phyloP scores from a whole-genome alignment of 805 yeast genomes.

The Zygotorulaspora chibaensis region DNA sequence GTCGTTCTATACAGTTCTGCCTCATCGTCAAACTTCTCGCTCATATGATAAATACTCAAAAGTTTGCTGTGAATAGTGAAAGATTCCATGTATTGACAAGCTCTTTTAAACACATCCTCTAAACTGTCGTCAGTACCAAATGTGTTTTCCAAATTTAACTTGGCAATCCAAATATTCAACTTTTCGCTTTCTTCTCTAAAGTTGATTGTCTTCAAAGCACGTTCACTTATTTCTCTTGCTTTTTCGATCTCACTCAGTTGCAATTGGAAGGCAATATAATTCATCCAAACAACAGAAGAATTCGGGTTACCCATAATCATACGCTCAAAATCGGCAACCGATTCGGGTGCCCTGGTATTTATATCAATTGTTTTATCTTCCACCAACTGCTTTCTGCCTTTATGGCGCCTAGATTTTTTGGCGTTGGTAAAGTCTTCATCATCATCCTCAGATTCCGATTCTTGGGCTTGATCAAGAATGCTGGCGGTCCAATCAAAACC shows the following conservation, averaged over 20 bases:
- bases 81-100: constrained; percentile 91
- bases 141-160: constrained; percentile 87
- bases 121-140: constrained; percentile 84
- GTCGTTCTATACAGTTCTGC: constrained; percentile 59
- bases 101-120: constrained; percentile 73
- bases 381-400: constrained; percentile 41
- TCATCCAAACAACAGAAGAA: constrained; percentile 94
- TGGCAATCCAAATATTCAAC: constrained; percentile 92
- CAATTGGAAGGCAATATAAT: constrained; percentile 95
- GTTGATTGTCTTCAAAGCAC: constrained; percentile 86
- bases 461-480: constrained; percentile 74
- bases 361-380: constrained; percentile 85
- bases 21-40: constrained; percentile 72
- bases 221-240: constrained; percentile 87
- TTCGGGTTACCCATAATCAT: constrained; percentile 87
- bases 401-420: constrained; percentile 44
- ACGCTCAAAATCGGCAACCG: constrained; percentile 88
- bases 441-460: constrained; percentile 52
- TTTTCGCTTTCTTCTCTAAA: constrained; percentile 92
- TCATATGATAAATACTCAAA: constrained; percentile 66
- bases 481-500: constrained; percentile 97
- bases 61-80: constrained; percentile 74
- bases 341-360: constrained; percentile 82
- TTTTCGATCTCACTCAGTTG: constrained; percentile 91
- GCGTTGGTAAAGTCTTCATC: constrained; percentile 46